These are phyloP conservation scores for Rutstroemia sp. DNA, from an alignment of 2,329 filamentous ascomycete species.

Conservation along the genomic window DNA sequence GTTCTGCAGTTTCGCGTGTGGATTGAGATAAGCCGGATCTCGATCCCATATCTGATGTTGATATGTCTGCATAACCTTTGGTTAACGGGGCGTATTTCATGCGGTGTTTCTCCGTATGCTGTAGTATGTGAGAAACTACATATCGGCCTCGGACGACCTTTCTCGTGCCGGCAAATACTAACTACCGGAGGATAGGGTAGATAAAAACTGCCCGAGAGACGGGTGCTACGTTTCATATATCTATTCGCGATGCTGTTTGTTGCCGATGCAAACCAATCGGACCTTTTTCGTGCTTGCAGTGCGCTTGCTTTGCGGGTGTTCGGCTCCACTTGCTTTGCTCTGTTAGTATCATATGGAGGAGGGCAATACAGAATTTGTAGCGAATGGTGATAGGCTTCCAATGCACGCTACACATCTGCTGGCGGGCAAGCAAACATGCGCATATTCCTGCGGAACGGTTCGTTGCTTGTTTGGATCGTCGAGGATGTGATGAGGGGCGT, in stretches of 20 bases:
- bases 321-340: too few relatives aligned
- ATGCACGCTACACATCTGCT: too few relatives aligned
- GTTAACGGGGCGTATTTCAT: too few relatives aligned
- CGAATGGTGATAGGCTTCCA: too few relatives aligned
- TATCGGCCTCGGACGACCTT: conserved; percentile 1
- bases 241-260: too few relatives aligned
- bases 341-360: too few relatives aligned
- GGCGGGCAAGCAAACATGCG: not conserved
- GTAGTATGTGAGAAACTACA: not conserved
- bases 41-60: conserved; percentile 6
- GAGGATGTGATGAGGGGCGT: not conserved
- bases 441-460: not conserved
- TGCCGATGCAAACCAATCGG: not conserved
- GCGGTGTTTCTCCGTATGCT: too few relatives aligned
- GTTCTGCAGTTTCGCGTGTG: too few relatives aligned
- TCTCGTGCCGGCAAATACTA: conserved; percentile 3
- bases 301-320: too few relatives aligned
- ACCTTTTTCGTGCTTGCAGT: too few relatives aligned
- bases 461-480: conserved; percentile 1
- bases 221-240: not conserved
- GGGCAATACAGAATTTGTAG: too few relatives aligned
- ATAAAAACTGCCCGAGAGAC: conserved; percentile 1
- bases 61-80: not conserved
- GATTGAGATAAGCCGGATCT: not conserved
- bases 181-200: conserved; percentile 3